These are phyloP conservation scores for Aureobasidium sp. DNA, from an alignment of 2,329 filamentous ascomycete genomes.

Conservation along the genomic window DNA sequence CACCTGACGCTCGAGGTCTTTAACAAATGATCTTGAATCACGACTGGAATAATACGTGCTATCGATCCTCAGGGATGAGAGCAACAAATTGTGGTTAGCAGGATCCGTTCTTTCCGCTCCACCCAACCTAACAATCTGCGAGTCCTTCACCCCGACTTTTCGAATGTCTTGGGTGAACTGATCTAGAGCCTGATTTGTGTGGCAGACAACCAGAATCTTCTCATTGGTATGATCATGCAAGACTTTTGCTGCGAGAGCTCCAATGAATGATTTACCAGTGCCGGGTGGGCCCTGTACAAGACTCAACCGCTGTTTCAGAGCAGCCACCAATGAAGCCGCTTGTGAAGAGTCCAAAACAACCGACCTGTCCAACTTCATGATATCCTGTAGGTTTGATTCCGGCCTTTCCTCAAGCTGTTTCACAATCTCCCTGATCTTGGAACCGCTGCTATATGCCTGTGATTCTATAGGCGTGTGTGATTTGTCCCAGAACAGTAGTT, in stretches of 20 bases:
- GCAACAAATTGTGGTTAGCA: background rate
- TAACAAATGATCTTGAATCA: background rate
- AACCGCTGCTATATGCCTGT: background rate
- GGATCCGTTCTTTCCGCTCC: background rate
- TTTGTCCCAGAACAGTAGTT: slow-evolving; percentile 16
- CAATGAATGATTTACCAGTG: slow-evolving; percentile 46
- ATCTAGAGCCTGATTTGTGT: slow-evolving; percentile 46
- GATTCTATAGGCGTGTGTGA: slow-evolving; percentile 21
- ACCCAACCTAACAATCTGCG: background rate
- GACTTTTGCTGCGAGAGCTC: slow-evolving; percentile 48
- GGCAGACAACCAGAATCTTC: slow-evolving; percentile 36
- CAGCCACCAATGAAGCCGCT: slow-evolving; percentile 43
- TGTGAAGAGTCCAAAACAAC: slow-evolving; percentile 45
- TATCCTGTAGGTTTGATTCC: slow-evolving; percentile 22
- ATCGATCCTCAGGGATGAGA: background rate
- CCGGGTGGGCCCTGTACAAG: slow-evolving; percentile 64
- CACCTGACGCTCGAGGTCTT: background rate
- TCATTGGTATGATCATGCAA: slow-evolving; percentile 37
- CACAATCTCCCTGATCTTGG: background rate
- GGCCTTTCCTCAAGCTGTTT: background rate
- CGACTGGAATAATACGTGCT: background rate
- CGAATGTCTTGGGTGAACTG: slow-evolving; percentile 51
- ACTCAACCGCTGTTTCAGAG: slow-evolving; percentile 45
- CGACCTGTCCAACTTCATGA: slow-evolving; percentile 21
- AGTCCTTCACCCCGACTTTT: background rate